phyloP scores from a whole-genome alignment of 2,329 filamentous ascomycete genomes.

The Talaromyces sp. region DNA sequence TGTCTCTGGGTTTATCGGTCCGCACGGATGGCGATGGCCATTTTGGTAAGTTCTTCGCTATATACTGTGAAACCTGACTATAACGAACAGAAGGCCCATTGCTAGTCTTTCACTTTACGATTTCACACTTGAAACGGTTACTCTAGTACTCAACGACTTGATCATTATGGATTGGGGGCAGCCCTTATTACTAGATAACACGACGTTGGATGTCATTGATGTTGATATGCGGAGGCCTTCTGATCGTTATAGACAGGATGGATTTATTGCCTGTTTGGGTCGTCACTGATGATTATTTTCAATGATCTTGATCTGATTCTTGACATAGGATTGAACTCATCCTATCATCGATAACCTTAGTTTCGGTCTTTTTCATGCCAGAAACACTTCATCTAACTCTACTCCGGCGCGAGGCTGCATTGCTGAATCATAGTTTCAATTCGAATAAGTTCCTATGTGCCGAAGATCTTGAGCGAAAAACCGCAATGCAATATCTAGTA shows the following conservation, averaged over 20 bases:
- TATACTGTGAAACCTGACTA: not conserved
- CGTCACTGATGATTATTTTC: not conserved
- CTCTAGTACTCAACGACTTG: not conserved
- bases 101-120: not conserved
- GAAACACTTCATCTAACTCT: not conserved
- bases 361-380: not conserved
- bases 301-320: not conserved
- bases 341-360: not conserved
- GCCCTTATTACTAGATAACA: not conserved
- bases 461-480: not conserved
- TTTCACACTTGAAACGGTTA: not conserved
- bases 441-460: not conserved
- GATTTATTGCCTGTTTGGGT: not conserved
- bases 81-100: not conserved
- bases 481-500: not conserved
- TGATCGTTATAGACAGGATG: not conserved
- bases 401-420: not conserved
- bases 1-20: not conserved
- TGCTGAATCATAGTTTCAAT: not conserved
- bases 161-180: not conserved
- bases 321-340: not conserved
- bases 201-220: not conserved
- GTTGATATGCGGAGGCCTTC: not conserved
- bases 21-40: not conserved
- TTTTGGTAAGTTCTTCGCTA: not conserved